Conservation (phyloP, 1,284 basidiomycete species). For the Tetrapyrgos nigripes region DNA sequence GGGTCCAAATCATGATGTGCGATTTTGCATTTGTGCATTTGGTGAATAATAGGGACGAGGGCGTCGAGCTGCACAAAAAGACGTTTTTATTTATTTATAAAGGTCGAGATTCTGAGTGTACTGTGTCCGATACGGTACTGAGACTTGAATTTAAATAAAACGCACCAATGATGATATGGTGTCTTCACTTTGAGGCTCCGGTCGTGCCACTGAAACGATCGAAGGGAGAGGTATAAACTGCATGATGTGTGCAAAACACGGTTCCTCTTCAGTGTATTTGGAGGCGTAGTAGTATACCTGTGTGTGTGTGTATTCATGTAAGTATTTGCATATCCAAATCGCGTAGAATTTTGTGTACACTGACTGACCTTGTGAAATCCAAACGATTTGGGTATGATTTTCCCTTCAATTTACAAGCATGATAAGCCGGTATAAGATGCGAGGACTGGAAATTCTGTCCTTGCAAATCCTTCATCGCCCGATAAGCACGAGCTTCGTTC, state of each 20-base stretch:
- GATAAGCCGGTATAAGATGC: no score
- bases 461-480: constrained; percentile 1
- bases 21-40: background rate
- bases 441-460: background rate
- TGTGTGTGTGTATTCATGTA: no score
- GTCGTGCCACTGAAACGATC: background rate
- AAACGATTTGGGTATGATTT: background rate
- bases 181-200: background rate
- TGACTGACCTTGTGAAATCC: background rate
- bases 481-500: background rate
- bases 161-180: background rate
- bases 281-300: no score
- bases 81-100: background rate
- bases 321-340: no score
- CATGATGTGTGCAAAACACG: background rate
- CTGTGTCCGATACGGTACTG: no score
- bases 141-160: no score
- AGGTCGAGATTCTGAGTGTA: background rate
- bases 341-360: no score
- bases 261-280: no score
- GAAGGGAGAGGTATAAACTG: background rate
- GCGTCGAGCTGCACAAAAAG: background rate
- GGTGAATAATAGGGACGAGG: background rate
- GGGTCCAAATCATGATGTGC: background rate
- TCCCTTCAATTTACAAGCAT: background rate